Evolutionary conservation across 2,329 filamentous ascomycete genomes (phyloP).

Genomic region (Pyricularia pennisetigena): DNA sequence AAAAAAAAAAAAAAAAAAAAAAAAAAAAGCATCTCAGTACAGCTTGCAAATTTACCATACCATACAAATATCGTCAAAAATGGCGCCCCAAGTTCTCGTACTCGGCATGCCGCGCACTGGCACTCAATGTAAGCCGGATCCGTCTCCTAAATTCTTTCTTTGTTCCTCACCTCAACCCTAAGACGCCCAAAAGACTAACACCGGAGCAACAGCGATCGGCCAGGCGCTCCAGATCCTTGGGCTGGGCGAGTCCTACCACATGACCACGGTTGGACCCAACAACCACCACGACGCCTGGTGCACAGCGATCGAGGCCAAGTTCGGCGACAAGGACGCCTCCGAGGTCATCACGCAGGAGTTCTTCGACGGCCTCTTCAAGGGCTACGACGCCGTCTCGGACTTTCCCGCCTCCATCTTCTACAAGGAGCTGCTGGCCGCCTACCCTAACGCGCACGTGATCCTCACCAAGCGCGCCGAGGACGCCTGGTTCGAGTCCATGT

Average conservation of each 20-base stretch:
- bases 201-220: slow-evolving; percentile 42
- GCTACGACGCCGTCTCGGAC: slow-evolving; percentile 9
- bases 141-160: no score
- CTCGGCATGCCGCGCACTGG: background rate
- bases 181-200: no score
- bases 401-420: slow-evolving; percentile 8
- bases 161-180: no score
- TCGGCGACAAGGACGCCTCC: slow-evolving; percentile 38
- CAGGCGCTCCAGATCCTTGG: slow-evolving; percentile 56
- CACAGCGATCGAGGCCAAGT: slow-evolving; percentile 47
- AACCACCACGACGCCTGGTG: slow-evolving; percentile 61
- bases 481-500: slow-evolving; percentile 23
- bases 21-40: background rate
- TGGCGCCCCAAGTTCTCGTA: background rate
- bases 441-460: slow-evolving; percentile 35
- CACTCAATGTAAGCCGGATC: background rate
- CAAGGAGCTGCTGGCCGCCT: slow-evolving; percentile 10
- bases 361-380: slow-evolving; percentile 29
- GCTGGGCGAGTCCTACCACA: slow-evolving; percentile 62
- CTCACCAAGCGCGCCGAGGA: slow-evolving; percentile 25
- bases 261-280: slow-evolving; percentile 63
- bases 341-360: slow-evolving; percentile 52
- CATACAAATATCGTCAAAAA: background rate
- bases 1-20: no score
- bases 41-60: background rate